phyloP scores from a whole-genome alignment of 2,329 filamentous ascomycete species.

The Pezicula radicicola region DNA sequence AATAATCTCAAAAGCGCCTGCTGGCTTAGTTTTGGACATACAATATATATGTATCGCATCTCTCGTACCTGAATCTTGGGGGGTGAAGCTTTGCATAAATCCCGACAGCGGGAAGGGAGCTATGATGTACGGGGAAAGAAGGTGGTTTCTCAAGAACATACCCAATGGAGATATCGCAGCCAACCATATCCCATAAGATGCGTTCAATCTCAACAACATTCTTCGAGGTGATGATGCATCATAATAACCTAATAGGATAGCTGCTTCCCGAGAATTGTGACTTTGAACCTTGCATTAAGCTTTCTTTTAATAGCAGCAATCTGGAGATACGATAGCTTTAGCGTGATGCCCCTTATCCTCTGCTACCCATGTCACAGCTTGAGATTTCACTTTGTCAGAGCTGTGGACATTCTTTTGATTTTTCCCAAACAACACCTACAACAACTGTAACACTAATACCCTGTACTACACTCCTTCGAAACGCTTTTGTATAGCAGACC shows the following conservation, averaged over 20 bases:
- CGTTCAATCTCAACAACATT: not conserved
- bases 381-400: not conserved
- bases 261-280: not conserved
- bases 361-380: slow-evolving; percentile 12
- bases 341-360: slow-evolving; percentile 17
- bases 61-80: too few species aligned
- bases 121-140: too few species aligned
- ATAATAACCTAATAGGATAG: not conserved
- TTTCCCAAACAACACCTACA: too few species aligned
- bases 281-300: slow-evolving; percentile 18
- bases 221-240: not conserved
- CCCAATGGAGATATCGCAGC: too few species aligned
- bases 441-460: not conserved
- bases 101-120: too few species aligned
- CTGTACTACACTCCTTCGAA: not conserved
- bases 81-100: too few species aligned
- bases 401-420: not conserved
- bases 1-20: too few species aligned
- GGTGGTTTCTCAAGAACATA: too few species aligned
- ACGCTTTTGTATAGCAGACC: too few species aligned
- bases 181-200: not conserved
- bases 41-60: too few species aligned
- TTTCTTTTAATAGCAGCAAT: slow-evolving; percentile 28
- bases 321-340: slow-evolving; percentile 19
- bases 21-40: too few species aligned